Conservation (phyloP, 192 early-diverging fungal species). For the Entomortierella chlamydospora region DNA sequence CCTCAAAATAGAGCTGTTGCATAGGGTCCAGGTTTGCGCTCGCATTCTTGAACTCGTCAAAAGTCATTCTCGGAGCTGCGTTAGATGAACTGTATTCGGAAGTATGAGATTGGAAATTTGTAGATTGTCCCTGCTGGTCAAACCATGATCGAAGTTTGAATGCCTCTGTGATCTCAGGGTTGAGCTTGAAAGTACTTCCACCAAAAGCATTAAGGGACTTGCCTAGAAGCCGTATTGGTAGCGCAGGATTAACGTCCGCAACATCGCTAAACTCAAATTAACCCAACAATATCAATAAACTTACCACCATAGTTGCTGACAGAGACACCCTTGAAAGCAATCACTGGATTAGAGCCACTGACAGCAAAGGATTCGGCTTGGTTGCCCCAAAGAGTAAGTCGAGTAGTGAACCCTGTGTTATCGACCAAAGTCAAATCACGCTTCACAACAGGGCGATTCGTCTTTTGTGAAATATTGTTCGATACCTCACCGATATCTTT, state of each 20-base stretch:
- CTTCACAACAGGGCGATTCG: slow-evolving; percentile 75
- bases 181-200: slow-evolving; percentile 32
- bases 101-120: slow-evolving; percentile 31
- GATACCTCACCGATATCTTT: slow-evolving; percentile 65
- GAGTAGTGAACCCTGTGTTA: slow-evolving; percentile 72
- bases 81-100: slow-evolving; percentile 21
- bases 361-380: slow-evolving; percentile 76
- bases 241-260: neutral
- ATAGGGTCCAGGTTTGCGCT: slow-evolving; percentile 21
- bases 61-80: slow-evolving; percentile 33
- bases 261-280: neutral
- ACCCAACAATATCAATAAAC: neutral
- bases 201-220: slow-evolving; percentile 47
- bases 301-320: slow-evolving; percentile 90
- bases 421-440: slow-evolving; percentile 89
- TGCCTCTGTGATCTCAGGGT: slow-evolving; percentile 34
- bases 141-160: slow-evolving; percentile 41
- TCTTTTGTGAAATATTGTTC: slow-evolving; percentile 72
- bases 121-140: slow-evolving; percentile 23
- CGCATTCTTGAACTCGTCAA: slow-evolving; percentile 28
- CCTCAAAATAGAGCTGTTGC: slow-evolving; percentile 78
- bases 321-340: slow-evolving; percentile 87
- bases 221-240: slow-evolving; percentile 12
- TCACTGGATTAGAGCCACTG: slow-evolving; percentile 62
- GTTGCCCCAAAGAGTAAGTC: slow-evolving; percentile 89